phyloP scores from a whole-genome alignment of 2,329 filamentous ascomycete genomes.

The Tetracladium maxilliforme region DNA sequence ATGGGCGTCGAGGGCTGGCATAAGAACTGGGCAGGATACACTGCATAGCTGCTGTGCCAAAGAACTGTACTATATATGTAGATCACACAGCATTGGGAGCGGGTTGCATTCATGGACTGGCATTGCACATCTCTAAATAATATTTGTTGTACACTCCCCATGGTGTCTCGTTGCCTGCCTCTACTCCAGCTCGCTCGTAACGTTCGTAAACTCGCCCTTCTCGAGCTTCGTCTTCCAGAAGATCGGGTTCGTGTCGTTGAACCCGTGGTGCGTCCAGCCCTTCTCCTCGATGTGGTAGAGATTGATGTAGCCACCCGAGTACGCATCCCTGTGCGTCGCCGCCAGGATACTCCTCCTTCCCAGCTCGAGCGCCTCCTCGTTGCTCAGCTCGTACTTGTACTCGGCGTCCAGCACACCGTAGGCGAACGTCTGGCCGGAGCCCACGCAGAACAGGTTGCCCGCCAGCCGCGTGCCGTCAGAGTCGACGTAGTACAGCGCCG shows the following conservation, averaged over 20 bases:
- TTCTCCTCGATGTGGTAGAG: slow-evolving; percentile 94
- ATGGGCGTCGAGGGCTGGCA: slow-evolving; percentile 45
- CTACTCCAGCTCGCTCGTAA: slow-evolving; percentile 62
- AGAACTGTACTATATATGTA: no score
- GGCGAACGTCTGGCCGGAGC: slow-evolving; percentile 94
- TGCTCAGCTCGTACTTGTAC: slow-evolving; percentile 78
- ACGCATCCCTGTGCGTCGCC: slow-evolving; percentile 95
- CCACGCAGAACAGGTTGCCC: slow-evolving; percentile 96
- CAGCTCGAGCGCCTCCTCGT: slow-evolving; percentile 80
- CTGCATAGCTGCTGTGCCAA: no score
- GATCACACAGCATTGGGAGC: no score
- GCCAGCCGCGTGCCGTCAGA: slow-evolving; percentile 84
- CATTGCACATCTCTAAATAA: no score
- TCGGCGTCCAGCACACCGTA: slow-evolving; percentile 96
- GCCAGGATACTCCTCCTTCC: slow-evolving; percentile 87
- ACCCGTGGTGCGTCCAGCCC: slow-evolving; percentile 97
- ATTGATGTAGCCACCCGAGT: slow-evolving; percentile 97
- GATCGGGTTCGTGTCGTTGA: slow-evolving; percentile 95
- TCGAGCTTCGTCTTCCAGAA: slow-evolving; percentile 99
- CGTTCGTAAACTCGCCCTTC: slow-evolving; percentile 96
- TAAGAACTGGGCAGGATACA: no score
- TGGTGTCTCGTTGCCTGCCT: slow-evolving; percentile 1
- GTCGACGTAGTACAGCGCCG: slow-evolving; percentile 98
- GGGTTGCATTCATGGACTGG: no score
- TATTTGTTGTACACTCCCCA: no score